A percentile compares a stretch with the other conserved stretches of the same genome.
Conservation (phyloP, 192 early-diverging fungal species). For the Backusella tarrabulga region DNA sequence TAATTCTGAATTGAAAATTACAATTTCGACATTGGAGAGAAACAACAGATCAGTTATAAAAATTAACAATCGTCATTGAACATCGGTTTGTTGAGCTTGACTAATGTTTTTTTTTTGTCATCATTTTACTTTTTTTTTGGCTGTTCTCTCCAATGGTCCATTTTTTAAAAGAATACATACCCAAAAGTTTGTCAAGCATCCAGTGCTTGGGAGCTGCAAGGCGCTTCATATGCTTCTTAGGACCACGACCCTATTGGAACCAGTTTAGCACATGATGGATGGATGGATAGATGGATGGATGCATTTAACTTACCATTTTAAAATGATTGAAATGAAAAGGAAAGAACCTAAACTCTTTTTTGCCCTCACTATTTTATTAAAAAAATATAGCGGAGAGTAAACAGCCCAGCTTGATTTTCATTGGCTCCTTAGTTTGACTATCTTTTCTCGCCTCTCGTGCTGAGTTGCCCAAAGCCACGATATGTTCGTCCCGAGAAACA, state of each 20-base stretch:
- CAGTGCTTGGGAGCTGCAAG: conserved; percentile 99
- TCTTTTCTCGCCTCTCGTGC: neutral
- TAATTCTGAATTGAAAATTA: neutral
- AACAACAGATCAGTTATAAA: conserved; percentile 5
- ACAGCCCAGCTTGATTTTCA: neutral
- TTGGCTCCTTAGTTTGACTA: neutral
- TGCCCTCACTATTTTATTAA: neutral
- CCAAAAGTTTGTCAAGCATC: conserved; percentile 99
- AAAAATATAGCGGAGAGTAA: neutral
- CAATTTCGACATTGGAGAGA: neutral
- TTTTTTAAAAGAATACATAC: conserved; percentile 31
- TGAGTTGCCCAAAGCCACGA: neutral
- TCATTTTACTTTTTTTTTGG: neutral
- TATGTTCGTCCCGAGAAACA: too few species aligned
- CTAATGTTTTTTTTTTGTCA: conserved; percentile 12
- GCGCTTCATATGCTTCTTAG: conserved; percentile 99
- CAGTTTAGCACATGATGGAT: neutral
- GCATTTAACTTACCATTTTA: conserved; percentile 7
- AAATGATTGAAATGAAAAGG: conserved; percentile 14
- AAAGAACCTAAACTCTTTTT: neutral
- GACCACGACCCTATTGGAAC: conserved; percentile 57
- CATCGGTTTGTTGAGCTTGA: conserved; percentile 34
- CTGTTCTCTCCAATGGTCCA: neutral
- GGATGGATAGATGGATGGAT: conserved; percentile 19
- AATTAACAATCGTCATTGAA: conserved; percentile 18